Evolutionary conservation across 2,329 filamentous ascomycete genomes (phyloP), one percentile per base, ranked within the genome.

Genomic region (Allantophomopsis cytisporea): DNA sequence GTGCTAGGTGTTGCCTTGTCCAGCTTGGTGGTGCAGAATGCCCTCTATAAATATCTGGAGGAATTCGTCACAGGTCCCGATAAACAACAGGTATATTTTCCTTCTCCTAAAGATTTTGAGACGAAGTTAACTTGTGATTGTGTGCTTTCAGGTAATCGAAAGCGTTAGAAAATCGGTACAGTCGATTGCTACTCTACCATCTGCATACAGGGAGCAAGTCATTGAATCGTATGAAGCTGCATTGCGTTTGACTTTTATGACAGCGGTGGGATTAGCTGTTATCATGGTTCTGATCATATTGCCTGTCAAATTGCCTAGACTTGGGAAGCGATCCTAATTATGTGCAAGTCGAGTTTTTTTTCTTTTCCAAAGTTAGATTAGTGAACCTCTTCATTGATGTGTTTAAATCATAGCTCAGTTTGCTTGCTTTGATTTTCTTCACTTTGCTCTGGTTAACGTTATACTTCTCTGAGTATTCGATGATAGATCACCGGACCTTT

Each of bases 1-100:
- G 81, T 88, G 1, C 66, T 87, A 51, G 83, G 83, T n/a, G 72
- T 88, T 35, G 76, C 82, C 1, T 62, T 70, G 39, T 82, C 76
- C 47, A 83, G 78, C 53, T 66, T 86, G 41, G 72, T 86, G 7
- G 62, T 88, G 44, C 83, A 89, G 60, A 86, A 86, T 50, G 68
- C 73, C 1, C 61, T 89, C 38, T 59, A 71, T 7, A 59, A 65
- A 14, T 79, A 77, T 47, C 64, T 89, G 5, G 58, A 71, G 4
- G 45, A 54, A 10, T 66, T 70, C 28, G 77, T 88, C 7, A 65
- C 63, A 0, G 79, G 75, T 0, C 61, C 63, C 0, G 63, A 75
- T 17, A 81, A 76, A 50, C 63, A 65, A 0, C 60, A 66, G 36
- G 54, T 56, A 23, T 40, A 43, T 41, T 21, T 2, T 20, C 6